A percentile compares a stretch with the other conserved stretches of the same genome.
Conservation (phyloP, 2,329 filamentous ascomycete species). For the Venturia oleaginea region DNA sequence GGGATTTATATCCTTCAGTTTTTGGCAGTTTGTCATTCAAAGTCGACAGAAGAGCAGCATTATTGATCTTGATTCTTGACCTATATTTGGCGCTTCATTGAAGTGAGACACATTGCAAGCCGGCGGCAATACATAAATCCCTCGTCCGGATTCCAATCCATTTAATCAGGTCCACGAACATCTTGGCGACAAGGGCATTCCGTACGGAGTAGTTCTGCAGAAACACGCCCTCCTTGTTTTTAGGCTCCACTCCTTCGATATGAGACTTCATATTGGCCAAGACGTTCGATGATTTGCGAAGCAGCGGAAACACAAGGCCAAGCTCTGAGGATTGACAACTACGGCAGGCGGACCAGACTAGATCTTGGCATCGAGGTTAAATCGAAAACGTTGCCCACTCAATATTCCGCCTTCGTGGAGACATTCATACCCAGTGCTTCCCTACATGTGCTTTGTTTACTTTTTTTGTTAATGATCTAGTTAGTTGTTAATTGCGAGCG, state of each 20-base stretch:
- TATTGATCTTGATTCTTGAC: too few species aligned
- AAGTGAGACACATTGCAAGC: too few species aligned
- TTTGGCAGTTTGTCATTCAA: too few species aligned
- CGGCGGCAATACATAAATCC: background rate
- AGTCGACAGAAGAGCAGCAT: too few species aligned
- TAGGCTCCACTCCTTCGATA: background rate
- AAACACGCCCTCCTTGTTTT: background rate
- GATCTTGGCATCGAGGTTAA: background rate
- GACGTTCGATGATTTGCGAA: background rate
- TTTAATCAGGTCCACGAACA: background rate
- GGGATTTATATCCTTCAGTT: too few species aligned
- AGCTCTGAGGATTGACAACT: background rate
- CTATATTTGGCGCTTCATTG: too few species aligned
- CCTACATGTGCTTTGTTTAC: background rate
- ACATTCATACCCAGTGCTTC: background rate
- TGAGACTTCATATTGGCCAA: constrained; percentile 2
- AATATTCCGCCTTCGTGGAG: background rate
- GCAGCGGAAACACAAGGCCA: constrained; percentile 3
- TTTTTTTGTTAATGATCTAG: background rate
- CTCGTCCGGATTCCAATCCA: background rate
- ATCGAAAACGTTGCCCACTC: background rate
- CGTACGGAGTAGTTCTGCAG: background rate
- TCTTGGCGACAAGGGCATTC: background rate
- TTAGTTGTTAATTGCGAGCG: background rate
- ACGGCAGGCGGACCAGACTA: background rate